Percentiles rank a stretch among this genome's conserved stretches.
Evolutionary conservation across 495 filamentous ascomycete species (phyloP).

Genomic region (Podospora bellae-mahoneyi): DNA sequence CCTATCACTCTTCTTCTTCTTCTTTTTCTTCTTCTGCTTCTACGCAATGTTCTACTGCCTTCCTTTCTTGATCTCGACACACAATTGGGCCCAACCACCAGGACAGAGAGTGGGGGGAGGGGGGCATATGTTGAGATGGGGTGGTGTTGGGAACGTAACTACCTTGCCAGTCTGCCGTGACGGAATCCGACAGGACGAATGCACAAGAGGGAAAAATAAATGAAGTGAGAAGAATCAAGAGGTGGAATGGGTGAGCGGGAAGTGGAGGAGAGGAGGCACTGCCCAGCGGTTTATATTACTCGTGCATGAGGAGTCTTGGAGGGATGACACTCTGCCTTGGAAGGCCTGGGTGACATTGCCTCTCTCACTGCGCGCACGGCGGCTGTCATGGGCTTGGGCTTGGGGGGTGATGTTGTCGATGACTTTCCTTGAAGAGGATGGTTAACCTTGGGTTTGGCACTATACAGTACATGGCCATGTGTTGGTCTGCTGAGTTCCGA

Average conservation of each 20-base stretch:
- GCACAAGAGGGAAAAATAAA: neutral
- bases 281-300: neutral
- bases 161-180: neutral
- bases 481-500: neutral
- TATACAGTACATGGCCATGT: neutral
- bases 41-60: neutral
- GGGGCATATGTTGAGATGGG: neutral
- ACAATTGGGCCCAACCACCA: neutral
- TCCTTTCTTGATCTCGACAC: neutral
- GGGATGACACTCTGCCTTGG: constrained; percentile 7
- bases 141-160: neutral
- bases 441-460: neutral
- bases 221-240: constrained; percentile 42
- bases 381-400: neutral
- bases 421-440: neutral
- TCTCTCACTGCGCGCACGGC: neutral
- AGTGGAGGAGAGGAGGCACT: constrained; percentile 12
- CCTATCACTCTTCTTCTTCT: neutral
- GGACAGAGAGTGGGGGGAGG: neutral
- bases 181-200: neutral
- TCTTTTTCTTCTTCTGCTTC: neutral
- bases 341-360: neutral
- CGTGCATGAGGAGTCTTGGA: neutral
- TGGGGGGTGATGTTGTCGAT: neutral
- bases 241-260: constrained; percentile 45